These are phyloP conservation scores for Pseudonectria foliicola DNA, from an alignment of 2,329 filamentous ascomycete species.

Conservation along the genomic window DNA sequence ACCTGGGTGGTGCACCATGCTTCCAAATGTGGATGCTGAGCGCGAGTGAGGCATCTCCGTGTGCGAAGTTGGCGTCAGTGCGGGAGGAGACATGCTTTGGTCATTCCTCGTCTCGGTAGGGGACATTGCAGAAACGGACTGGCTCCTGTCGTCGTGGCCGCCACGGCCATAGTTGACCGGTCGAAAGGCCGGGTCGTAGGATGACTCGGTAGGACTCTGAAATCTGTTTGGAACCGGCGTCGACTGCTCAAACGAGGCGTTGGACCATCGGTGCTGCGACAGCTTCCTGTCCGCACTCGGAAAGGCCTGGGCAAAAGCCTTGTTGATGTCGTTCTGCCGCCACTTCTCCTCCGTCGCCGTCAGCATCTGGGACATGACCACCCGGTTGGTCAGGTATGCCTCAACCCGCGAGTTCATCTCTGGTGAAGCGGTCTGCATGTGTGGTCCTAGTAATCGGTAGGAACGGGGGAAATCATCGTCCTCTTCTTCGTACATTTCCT, in stretches of 20 bases:
- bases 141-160: constrained; percentile 9
- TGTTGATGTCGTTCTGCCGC: constrained; percentile 40
- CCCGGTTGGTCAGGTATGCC: constrained; percentile 35
- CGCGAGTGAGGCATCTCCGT: constrained; percentile 14
- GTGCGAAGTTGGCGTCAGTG: constrained; percentile 21
- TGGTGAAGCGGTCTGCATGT: constrained; percentile 52
- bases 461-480: constrained; percentile 70
- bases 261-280: constrained; percentile 15
- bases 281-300: constrained; percentile 27
- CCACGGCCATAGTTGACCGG: constrained; percentile 16
- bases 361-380: constrained; percentile 36
- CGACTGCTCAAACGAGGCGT: constrained; percentile 6
- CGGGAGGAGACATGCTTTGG: constrained; percentile 16
- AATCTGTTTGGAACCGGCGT: not conserved
- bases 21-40: constrained; percentile 12
- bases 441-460: constrained; percentile 55
- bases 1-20: constrained; percentile 14
- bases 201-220: constrained; percentile 11
- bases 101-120: constrained; percentile 12
- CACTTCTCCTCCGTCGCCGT: constrained; percentile 30
- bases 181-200: constrained; percentile 17
- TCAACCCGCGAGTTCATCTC: constrained; percentile 57
- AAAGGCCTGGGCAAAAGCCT: constrained; percentile 40
- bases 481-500: constrained; percentile 96
- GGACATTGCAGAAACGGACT: constrained; percentile 12